Evolutionary conservation across 306 rosid genomes (phyloP).

Genomic region (Cyclanthera cordifolia): DNA sequence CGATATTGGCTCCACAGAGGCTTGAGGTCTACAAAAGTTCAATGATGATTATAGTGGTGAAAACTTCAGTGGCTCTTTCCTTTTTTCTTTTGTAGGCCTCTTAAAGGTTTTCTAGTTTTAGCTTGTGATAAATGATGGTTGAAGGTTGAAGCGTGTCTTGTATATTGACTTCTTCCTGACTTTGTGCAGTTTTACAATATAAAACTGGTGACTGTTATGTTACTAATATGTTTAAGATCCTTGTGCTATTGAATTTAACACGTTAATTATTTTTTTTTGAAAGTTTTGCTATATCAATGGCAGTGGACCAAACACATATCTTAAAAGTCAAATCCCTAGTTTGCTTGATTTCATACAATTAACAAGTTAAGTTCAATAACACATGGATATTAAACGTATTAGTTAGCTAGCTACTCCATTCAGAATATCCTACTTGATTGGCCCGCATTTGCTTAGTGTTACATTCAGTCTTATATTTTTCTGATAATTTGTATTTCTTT

Average conservation of each 20-base stretch:
- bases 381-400: too few species aligned
- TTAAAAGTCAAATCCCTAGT: too few species aligned
- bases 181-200: neutral
- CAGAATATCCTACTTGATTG: too few species aligned
- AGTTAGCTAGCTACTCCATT: too few species aligned
- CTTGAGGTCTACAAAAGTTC: neutral
- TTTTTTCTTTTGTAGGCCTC: neutral
- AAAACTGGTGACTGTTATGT: slow-evolving; percentile 2
- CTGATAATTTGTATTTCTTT: too few species aligned
- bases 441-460: too few species aligned
- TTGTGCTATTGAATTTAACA: neutral
- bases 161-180: neutral
- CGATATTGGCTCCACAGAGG: neutral
- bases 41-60: neutral
- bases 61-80: neutral
- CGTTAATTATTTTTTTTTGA: neutral
- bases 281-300: neutral
- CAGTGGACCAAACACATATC: too few species aligned
- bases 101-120: neutral
- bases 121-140: slow-evolving; percentile 11
- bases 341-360: too few species aligned
- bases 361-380: too few species aligned
- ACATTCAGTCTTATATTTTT: too few species aligned
- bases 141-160: slow-evolving; percentile 1
- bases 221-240: neutral